phyloP scores from a whole-genome alignment of 129 eudicot genomes.

The Chrysanthemum makinoi region DNA sequence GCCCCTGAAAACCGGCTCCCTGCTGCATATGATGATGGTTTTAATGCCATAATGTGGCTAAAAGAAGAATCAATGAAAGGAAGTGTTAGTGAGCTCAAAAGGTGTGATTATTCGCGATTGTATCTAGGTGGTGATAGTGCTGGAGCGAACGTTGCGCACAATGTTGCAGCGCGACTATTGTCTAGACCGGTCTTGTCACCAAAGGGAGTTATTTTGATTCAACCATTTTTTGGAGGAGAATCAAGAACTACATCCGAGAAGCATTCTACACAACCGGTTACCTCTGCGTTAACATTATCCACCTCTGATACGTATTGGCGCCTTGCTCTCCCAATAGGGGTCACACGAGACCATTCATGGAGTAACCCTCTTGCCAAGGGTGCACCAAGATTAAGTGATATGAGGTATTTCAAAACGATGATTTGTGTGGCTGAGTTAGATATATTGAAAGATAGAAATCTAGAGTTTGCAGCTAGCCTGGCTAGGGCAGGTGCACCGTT shows the following conservation, averaged over 20 bases:
- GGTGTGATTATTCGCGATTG: constrained; percentile 42
- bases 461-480: constrained; percentile 38
- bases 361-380: constrained; percentile 50
- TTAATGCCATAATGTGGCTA: constrained; percentile 44
- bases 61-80: constrained; percentile 29
- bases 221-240: constrained; percentile 64
- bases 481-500: constrained; percentile 34
- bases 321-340: constrained; percentile 42
- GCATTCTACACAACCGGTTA: constrained; percentile 26
- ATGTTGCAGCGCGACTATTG: constrained; percentile 35
- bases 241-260: constrained; percentile 49
- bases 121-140: constrained; percentile 65
- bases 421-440: constrained; percentile 57
- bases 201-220: constrained; percentile 45
- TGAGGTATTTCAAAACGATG: constrained; percentile 33
- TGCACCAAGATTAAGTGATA: constrained; percentile 26
- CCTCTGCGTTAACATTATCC: constrained; percentile 44
- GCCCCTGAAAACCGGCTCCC: constrained; percentile 70
- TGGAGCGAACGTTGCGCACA: constrained; percentile 56
- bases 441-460: constrained; percentile 54
- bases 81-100: constrained; percentile 33
- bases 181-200: constrained; percentile 23
- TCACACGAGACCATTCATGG: constrained; percentile 60
- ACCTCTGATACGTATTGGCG: constrained; percentile 66
- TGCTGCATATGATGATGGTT: constrained; percentile 53